Evolutionary conservation across 805 yeast species (phyloP).

Genomic region (Metschnikowia hibisci): DNA sequence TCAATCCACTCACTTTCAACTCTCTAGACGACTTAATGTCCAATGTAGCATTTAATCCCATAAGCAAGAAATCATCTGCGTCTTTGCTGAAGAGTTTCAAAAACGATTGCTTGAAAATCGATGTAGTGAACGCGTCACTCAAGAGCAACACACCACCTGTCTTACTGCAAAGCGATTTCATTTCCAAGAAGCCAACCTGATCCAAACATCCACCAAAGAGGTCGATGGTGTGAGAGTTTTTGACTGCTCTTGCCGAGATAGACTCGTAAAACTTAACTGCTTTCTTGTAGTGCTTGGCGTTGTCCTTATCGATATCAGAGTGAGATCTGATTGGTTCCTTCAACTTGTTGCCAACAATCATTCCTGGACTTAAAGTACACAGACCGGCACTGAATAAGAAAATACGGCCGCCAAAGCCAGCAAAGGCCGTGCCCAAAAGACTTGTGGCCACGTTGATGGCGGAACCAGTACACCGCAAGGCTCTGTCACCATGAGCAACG

Average conservation of each 20-base stretch:
- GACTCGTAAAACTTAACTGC: conserved; percentile 78
- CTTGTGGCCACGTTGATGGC: conserved; percentile 84
- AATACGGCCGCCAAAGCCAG: conserved; percentile 84
- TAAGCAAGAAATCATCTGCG: conserved; percentile 76
- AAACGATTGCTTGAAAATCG: conserved; percentile 89
- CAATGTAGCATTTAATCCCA: conserved; percentile 87
- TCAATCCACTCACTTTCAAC: conserved; percentile 84
- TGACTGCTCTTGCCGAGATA: conserved; percentile 62
- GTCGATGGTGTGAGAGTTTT: conserved; percentile 79
- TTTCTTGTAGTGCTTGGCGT: conserved; percentile 80
- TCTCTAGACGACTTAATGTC: conserved; percentile 86
- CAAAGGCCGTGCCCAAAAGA: conserved; percentile 74
- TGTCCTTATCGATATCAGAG: conserved; percentile 89
- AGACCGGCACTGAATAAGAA: conserved; percentile 93
- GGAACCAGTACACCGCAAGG: conserved; percentile 88
- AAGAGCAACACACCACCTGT: conserved; percentile 90
- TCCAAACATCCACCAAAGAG: conserved; percentile 94
- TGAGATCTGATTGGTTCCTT: conserved; percentile 97
- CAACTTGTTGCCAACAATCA: conserved; percentile 85
- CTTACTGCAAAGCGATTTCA: conserved; percentile 77
- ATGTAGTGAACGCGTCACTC: conserved; percentile 90
- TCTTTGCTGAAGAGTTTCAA: conserved; percentile 85
- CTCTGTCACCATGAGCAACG: conserved; percentile 75
- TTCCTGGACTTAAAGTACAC: conserved; percentile 91
- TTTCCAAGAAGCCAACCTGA: conserved; percentile 92